phyloP scores from a whole-genome alignment of 768 basidiomycete species.

The Agaricus bisporus region DNA sequence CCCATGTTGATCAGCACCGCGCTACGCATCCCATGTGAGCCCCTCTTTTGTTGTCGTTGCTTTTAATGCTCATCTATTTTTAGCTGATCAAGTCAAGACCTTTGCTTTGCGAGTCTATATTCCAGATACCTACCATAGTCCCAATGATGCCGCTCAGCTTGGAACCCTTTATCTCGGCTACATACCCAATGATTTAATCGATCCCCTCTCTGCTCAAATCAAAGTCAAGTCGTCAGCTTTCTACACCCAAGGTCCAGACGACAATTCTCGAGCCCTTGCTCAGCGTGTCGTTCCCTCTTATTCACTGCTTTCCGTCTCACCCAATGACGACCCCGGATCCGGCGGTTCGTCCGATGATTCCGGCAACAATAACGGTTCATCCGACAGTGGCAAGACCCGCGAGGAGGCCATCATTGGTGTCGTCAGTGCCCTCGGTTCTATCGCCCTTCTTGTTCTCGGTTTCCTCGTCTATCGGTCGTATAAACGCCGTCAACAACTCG shows the following conservation, averaged over 20 bases:
- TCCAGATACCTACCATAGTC: slow-evolving; percentile 47
- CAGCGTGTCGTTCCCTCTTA: slow-evolving; percentile 65
- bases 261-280: slow-evolving; percentile 54
- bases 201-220: slow-evolving; percentile 59
- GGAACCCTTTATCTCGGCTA: slow-evolving; percentile 70
- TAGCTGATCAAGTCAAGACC: slow-evolving; percentile 31
- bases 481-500: slow-evolving; percentile 60
- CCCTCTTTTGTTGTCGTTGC: slow-evolving; percentile 5
- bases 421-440: slow-evolving; percentile 72
- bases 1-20: slow-evolving; percentile 37
- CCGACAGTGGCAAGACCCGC: slow-evolving; percentile 38
- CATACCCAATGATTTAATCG: slow-evolving; percentile 51
- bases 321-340: slow-evolving; percentile 17
- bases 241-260: slow-evolving; percentile 45
- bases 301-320: slow-evolving; percentile 42
- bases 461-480: slow-evolving; percentile 68
- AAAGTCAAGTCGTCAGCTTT: slow-evolving; percentile 54
- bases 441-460: slow-evolving; percentile 65
- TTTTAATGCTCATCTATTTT: slow-evolving; percentile 6
- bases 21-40: slow-evolving; percentile 26
- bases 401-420: slow-evolving; percentile 91
- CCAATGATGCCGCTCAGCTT: slow-evolving; percentile 42
- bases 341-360: slow-evolving; percentile 12
- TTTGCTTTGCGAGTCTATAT: slow-evolving; percentile 66
- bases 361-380: slow-evolving; percentile 13